Percentiles rank a stretch among this genome's conserved stretches.
Evolutionary conservation across 257 asterid species (phyloP).

Genomic region (Solanum clarkiae): DNA sequence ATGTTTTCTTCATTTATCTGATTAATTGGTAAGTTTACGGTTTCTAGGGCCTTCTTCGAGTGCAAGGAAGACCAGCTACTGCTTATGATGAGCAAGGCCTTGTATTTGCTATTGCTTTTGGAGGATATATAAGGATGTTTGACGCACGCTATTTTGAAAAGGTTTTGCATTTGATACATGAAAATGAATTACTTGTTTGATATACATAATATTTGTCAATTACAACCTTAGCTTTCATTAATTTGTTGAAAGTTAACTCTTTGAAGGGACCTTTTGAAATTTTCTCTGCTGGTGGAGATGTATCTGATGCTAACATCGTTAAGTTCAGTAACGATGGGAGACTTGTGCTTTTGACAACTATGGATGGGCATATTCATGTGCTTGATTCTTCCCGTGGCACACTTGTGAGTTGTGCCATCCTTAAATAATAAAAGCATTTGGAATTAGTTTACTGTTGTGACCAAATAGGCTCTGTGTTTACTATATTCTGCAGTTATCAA

Average conservation of each 20-base stretch:
- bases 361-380: constrained; percentile 78
- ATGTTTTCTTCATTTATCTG: constrained; percentile 2
- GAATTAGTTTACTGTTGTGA: neutral
- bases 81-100: constrained; percentile 94
- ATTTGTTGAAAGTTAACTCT: constrained; percentile 6
- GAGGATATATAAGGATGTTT: constrained; percentile 87
- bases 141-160: constrained; percentile 88
- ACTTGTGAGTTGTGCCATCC: constrained; percentile 44
- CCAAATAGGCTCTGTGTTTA: neutral
- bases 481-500: constrained; percentile 40
- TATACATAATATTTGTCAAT: neutral
- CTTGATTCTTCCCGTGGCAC: constrained; percentile 88
- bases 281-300: constrained; percentile 82
- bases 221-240: constrained; percentile 5
- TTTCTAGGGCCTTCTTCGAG: constrained; percentile 79
- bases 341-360: constrained; percentile 83
- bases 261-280: constrained; percentile 88
- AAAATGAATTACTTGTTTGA: constrained; percentile 6
- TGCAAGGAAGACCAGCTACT: constrained; percentile 93
- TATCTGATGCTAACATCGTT: constrained; percentile 79
- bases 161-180: constrained; percentile 21
- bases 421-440: neutral
- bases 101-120: constrained; percentile 79
- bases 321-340: constrained; percentile 93
- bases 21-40: constrained; percentile 4